Evolutionary conservation across 305 asterid genomes (phyloP), one percentile per base, ranked within the genome.

Genomic region (Solanum chacoense): DNA sequence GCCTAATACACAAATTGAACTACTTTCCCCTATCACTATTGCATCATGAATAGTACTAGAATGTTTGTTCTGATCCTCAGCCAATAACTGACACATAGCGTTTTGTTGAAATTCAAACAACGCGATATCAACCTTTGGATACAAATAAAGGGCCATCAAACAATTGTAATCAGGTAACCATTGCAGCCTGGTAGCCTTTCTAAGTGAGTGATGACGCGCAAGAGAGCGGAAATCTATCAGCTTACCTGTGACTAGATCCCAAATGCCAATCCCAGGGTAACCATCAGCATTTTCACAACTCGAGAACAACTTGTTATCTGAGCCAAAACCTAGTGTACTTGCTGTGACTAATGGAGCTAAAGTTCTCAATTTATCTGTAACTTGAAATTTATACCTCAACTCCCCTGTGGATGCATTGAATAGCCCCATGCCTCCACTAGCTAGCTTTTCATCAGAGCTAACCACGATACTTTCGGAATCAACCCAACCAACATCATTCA

Each of bases 1-100:
- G 32, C 93, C 94, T 91, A 96, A 98, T 7, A 96, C 98, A 34
- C 98, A 96, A 5, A 96, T 89, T 0, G 95, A 93, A 87, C 77
- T 92, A 0, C 91, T 88, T 37, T 91, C 98, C 90, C 94, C 98
- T 97, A 94, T 93, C 1, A 96, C 98, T 69, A 93, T 93, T 0
- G 98, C 98, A 36, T 96, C 98, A 14, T 3, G 63, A 50, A 50
- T 50, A 50, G 22, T 50, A 50, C 63, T 50, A 50, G 63, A 50
- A 50, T 50, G 63, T 6, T 50, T 50, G 63, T 50, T 50, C 63
- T 50, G n/a, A 50, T 50, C 84, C 67, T 55, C n/a, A 18, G 72
- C 26, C 72, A 22, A 63, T 63, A 22, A 63, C 72, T 22, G n/a
- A 63, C 24, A 22, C 72, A 59, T 20, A 63, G 24, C n/a, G 7